A percentile compares a stretch with the other conserved stretches of the same genome.
These are phyloP conservation scores for Trichophyton rubrum DNA, from an alignment of 2,329 filamentous ascomycete genomes.

Conservation along the genomic window DNA sequence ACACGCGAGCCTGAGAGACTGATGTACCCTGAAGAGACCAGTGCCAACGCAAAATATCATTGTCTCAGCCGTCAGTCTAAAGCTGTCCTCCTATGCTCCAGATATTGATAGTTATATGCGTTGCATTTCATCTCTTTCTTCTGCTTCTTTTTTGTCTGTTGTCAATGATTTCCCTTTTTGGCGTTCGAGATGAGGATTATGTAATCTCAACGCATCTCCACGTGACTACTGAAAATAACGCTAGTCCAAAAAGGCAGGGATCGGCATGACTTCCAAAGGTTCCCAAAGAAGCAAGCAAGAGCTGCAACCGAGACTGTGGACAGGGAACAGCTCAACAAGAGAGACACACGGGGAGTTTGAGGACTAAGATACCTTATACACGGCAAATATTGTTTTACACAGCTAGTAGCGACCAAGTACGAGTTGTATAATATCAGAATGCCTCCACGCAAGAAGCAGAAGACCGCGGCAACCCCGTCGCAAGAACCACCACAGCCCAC, in stretches of 20 bases:
- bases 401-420: background rate
- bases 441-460: slow-evolving; percentile 51
- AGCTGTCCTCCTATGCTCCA: background rate
- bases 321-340: background rate
- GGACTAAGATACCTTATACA: background rate
- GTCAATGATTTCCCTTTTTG: background rate
- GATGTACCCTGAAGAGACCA: background rate
- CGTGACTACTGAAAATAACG: background rate
- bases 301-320: background rate
- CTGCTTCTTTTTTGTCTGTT: background rate
- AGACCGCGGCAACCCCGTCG: slow-evolving; percentile 24
- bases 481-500: slow-evolving; percentile 12
- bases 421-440: slow-evolving; percentile 15
- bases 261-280: background rate
- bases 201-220: background rate
- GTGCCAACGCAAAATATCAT: background rate
- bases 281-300: background rate
- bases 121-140: background rate
- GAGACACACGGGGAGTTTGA: background rate
- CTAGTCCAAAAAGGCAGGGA: background rate
- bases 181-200: background rate
- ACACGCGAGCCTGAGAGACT: background rate
- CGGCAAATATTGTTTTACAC: no score
- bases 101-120: background rate
- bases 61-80: background rate